Base-by-base conservation (phyloP, 257 asterid species). In the Gynochthodes officinalis region DNA sequence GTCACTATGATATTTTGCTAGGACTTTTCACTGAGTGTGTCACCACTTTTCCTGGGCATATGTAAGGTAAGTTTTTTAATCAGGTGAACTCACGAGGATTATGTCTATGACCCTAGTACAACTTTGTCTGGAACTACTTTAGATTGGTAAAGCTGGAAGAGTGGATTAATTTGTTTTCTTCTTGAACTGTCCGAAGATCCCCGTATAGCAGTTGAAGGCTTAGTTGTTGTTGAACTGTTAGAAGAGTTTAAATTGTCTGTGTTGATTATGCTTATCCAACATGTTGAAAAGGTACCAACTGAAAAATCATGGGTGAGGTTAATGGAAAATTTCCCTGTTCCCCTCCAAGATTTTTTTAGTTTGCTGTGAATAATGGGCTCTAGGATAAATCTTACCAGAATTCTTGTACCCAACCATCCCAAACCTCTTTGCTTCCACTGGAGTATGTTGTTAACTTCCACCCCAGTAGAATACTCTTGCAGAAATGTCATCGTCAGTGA, bases 381-480 rank as follows among this genome's bases (percentile, higher is more conserved):
- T 66, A 28, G 69, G 48, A 73, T 61, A 61, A 33, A 61, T 73
- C 78, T 77, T 73, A 78, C 72, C 76, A 23, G 69, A 66, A 48
- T 8, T 52, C 52, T 50, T 28, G 66, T 42, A 43, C 54, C 61
- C 42, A 33, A 53, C 52, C 75, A 64, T 64, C 13, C 14, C 42
- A 44, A 28, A 68, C 37, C 52, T 52, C 66, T 44, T 67, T 55
- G 19, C 57, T 23, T 37, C n/a, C 23, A 19, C 43, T 5, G 67
- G 49, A 62, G 18, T 52, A 46, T 59, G 69, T n/a, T 37, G 37
- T 33, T 49, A 42, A 53, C 40, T 63, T 58, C 65, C 40, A 25
- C 28, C 14, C 49, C 52, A 19, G 37, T 39, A 39, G 30, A 28
- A 54, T 33, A 11, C 54, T 55, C n/a, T 55, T 40, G 63, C 61